A percentile compares a stretch with the other conserved stretches of the same genome.
Conservation (phyloP, 257 asterid genomes). For the Linaria vulgaris region DNA sequence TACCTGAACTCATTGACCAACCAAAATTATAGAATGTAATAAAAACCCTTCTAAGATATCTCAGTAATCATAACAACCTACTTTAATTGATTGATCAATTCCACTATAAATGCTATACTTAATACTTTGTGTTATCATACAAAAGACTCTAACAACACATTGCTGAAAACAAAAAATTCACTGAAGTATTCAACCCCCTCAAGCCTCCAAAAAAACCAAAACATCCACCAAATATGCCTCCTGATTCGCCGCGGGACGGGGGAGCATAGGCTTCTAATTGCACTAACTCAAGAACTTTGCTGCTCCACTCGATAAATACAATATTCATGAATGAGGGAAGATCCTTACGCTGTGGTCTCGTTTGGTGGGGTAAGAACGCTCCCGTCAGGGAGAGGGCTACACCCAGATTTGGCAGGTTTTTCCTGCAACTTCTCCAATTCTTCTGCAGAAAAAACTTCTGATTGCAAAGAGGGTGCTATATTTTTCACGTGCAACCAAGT, state of each 20-base stretch:
- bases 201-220: conserved; percentile 13
- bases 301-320: not conserved
- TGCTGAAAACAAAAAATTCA: conserved; percentile 24
- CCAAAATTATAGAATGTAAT: not conserved
- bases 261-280: not conserved
- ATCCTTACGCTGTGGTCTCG: conserved; percentile 51
- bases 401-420: conserved; percentile 40
- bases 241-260: not conserved
- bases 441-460: conserved; percentile 64
- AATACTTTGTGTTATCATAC: conserved; percentile 35
- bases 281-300: conserved; percentile 3
- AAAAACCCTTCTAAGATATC: not conserved
- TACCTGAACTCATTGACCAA: not conserved
- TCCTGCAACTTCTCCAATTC: conserved; percentile 54
- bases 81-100: conserved; percentile 23
- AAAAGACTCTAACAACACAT: conserved; percentile 26
- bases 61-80: conserved; percentile 13
- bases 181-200: conserved; percentile 1
- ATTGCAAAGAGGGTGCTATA: conserved; percentile 66
- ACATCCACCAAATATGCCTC: conserved; percentile 18
- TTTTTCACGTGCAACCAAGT: conserved; percentile 94
- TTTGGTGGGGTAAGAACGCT: conserved; percentile 54
- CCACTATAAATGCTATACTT: conserved; percentile 30
- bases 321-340: not conserved
- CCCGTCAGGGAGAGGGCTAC: conserved; percentile 46